Conservation (phyloP, 257 asterid species). For the Verbena officinalis region DNA sequence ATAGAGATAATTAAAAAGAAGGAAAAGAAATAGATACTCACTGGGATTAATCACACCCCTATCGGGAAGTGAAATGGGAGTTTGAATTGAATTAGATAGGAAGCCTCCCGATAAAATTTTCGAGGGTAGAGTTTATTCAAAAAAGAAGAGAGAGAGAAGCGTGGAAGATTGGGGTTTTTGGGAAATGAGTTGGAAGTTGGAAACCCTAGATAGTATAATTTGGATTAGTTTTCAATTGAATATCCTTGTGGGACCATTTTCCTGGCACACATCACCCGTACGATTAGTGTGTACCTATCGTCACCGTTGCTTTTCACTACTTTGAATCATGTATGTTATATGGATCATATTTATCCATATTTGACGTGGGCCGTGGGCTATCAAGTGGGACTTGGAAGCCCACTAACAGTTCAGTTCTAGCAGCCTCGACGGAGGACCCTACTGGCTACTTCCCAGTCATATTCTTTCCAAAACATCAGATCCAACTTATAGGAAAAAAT, state of each 20-base stretch:
- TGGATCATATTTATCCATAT: no score
- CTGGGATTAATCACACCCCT: conserved; percentile 27
- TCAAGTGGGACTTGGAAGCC: background rate
- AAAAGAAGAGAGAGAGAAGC: background rate
- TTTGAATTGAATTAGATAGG: conserved; percentile 22
- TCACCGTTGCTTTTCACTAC: conserved; percentile 19
- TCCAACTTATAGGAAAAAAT: no score
- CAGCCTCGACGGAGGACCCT: no score
- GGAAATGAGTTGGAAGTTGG: conserved; percentile 14
- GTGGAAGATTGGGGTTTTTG: conserved; percentile 22
- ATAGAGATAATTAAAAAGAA: background rate
- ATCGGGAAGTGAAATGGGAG: background rate
- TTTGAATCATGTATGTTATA: background rate
- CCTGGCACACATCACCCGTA: conserved; percentile 8
- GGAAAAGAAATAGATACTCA: conserved; percentile 38
- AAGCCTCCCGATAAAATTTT: background rate
- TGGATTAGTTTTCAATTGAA: conserved; percentile 9
- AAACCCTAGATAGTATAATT: conserved; percentile 34
- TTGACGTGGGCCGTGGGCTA: conserved; percentile 9
- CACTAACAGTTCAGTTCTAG: no score
- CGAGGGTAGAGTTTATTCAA: background rate
- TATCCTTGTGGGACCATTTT: conserved; percentile 18
- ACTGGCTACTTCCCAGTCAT: no score
- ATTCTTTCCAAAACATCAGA: no score
- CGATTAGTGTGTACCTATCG: conserved; percentile 7